A percentile compares a stretch with the other conserved stretches of the same genome.
Evolutionary conservation across 2,329 filamentous ascomycete genomes (phyloP).

Genomic region (Monosporascus sp.): DNA sequence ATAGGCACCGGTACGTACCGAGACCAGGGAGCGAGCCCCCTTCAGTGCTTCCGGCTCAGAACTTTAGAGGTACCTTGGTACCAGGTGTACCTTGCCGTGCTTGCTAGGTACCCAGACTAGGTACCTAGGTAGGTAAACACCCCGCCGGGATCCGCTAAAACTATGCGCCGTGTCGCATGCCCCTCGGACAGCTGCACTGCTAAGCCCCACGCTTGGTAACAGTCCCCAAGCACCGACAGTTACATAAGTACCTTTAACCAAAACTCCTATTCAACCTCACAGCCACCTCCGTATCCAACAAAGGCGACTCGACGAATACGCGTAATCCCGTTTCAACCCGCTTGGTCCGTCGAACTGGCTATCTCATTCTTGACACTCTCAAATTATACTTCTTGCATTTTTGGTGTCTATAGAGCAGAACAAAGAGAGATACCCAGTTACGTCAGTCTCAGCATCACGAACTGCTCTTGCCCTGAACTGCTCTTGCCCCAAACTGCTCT

Average conservation of each 20-base stretch:
- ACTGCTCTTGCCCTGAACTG: background rate
- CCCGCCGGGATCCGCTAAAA: slow-evolving; percentile 19
- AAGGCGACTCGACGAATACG: background rate
- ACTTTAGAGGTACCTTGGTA: too few species aligned
- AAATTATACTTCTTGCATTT: too few species aligned
- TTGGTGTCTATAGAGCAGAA: too few species aligned
- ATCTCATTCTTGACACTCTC: background rate
- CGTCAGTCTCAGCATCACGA: background rate
- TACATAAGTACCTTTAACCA: too few species aligned
- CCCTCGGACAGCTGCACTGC: too few species aligned
- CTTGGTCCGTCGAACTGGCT: background rate
- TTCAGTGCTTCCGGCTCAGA: too few species aligned
- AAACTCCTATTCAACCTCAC: background rate
- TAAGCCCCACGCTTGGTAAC: too few species aligned
- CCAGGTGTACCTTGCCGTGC: background rate
- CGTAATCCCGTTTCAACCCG: background rate
- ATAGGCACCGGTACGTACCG: too few species aligned
- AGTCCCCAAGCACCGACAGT: too few species aligned
- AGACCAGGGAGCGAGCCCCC: too few species aligned
- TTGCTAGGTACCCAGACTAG: too few species aligned
- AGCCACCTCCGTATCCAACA: background rate
- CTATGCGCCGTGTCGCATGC: slow-evolving; percentile 1
- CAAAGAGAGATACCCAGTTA: background rate
- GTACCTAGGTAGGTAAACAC: background rate
- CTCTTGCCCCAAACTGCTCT: background rate